A percentile compares a stretch with the other conserved stretches of the same genome.
These are phyloP conservation scores for Gorgonomyces haynaldii DNA, from an alignment of 192 early-diverging fungal species.

Conservation along the genomic window DNA sequence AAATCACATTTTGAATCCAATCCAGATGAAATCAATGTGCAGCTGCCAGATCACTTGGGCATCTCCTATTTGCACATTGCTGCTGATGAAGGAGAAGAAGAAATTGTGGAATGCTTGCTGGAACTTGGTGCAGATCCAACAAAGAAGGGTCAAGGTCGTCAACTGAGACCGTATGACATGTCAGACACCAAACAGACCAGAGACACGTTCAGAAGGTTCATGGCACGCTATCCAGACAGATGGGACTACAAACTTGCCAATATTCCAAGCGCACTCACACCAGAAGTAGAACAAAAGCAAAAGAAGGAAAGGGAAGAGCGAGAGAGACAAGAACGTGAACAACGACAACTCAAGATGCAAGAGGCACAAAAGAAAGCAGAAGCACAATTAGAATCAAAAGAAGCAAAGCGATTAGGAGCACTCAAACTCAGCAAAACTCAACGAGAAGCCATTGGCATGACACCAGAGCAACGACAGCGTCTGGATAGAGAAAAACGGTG, in stretches of 20 bases:
- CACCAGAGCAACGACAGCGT: slow-evolving; percentile 55
- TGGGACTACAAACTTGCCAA: slow-evolving; percentile 58
- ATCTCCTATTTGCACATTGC: slow-evolving; percentile 67
- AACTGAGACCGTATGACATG: slow-evolving; percentile 51
- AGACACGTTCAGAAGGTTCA: slow-evolving; percentile 61
- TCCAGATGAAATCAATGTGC: slow-evolving; percentile 8
- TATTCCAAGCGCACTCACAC: slow-evolving; percentile 62
- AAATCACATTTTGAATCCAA: not conserved
- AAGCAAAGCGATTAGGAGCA: slow-evolving; percentile 24
- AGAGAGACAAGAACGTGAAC: slow-evolving; percentile 48
- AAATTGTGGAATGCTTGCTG: slow-evolving; percentile 55
- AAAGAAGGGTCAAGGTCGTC: not conserved
- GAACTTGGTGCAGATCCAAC: slow-evolving; percentile 72
- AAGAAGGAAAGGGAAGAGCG: slow-evolving; percentile 53
- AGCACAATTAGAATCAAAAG: slow-evolving; percentile 1
- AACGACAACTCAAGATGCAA: slow-evolving; percentile 32
- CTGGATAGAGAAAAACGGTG: slow-evolving; percentile 64
- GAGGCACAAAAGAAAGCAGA: slow-evolving; percentile 18
- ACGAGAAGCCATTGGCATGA: slow-evolving; percentile 37
- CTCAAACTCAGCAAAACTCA: slow-evolving; percentile 25
- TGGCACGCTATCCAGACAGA: slow-evolving; percentile 41
- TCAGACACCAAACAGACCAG: slow-evolving; percentile 57
- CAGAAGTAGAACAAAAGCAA: slow-evolving; percentile 59
- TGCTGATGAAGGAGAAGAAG: slow-evolving; percentile 38
- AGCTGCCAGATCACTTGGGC: slow-evolving; percentile 20